phyloP scores from a whole-genome alignment of 129 eudicot species.

The Apium graveolens region DNA sequence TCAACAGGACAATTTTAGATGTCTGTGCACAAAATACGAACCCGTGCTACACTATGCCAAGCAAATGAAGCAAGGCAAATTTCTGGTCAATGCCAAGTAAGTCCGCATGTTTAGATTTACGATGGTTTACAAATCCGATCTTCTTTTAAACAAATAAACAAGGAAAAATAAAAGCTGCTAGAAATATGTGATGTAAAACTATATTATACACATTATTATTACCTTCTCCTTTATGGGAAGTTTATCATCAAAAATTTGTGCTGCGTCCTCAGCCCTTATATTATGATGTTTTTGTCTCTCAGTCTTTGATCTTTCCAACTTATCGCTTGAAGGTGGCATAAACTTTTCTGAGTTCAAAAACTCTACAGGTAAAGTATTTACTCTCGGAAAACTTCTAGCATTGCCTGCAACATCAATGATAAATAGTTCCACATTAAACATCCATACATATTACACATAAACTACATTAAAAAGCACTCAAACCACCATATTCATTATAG shows the following conservation, averaged over 20 bases:
- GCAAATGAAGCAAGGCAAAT: neutral
- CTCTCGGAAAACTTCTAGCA: conserved; percentile 39
- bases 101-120: neutral
- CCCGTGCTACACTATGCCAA: neutral
- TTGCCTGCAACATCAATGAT: conserved; percentile 33
- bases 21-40: neutral
- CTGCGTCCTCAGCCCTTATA: conserved; percentile 64
- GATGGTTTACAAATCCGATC: neutral
- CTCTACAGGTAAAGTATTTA: conserved; percentile 47
- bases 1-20: neutral
- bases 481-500: neutral
- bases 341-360: conserved; percentile 33
- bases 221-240: conserved; percentile 78
- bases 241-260: conserved; percentile 65
- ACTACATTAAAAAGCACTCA: neutral
- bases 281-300: conserved; percentile 50
- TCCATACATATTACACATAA: neutral
- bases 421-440: neutral
- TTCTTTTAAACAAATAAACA: neutral
- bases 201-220: neutral
- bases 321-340: conserved; percentile 40
- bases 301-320: conserved; percentile 70
- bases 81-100: neutral
- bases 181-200: neutral
- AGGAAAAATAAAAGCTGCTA: neutral